Percentiles rank a stretch among this genome's conserved stretches.
Evolutionary conservation across 345 rosid species (phyloP).

Genomic region (Boechera divaricarpa): DNA sequence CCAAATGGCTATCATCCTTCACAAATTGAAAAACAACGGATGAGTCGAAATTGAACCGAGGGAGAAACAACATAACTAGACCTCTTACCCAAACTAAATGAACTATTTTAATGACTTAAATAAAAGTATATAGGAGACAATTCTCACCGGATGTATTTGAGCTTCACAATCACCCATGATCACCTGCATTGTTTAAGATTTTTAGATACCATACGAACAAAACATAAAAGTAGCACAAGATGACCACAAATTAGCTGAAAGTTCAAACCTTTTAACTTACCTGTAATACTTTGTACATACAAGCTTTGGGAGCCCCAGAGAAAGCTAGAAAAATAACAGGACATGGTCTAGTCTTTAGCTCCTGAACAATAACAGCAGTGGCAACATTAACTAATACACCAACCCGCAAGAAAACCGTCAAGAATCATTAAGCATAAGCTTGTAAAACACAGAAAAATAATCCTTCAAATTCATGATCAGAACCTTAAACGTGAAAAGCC

Average conservation of each 20-base stretch:
- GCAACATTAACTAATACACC: conserved; percentile 17
- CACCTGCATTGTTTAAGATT: conserved; percentile 27
- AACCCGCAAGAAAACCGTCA: neutral
- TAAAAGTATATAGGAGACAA: conserved; percentile 15
- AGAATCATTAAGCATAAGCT: neutral
- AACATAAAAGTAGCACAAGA: conserved; percentile 20
- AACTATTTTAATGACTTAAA: neutral
- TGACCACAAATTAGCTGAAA: neutral
- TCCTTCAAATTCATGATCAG: neutral
- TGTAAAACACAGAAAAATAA: neutral
- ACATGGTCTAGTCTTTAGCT: conserved; percentile 64
- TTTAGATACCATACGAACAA: conserved; percentile 14
- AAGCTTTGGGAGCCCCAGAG: conserved; percentile 92
- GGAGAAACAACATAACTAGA: conserved; percentile 10
- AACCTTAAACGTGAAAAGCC: too few species aligned
- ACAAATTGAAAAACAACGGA: neutral
- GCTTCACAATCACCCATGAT: conserved; percentile 55
- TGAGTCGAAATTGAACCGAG: neutral
- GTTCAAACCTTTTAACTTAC: conserved; percentile 39
- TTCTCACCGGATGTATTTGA: conserved; percentile 63
- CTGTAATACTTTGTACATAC: conserved; percentile 90
- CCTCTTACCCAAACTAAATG: neutral
- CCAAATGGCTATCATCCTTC: conserved; percentile 73
- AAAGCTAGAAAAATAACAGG: conserved; percentile 80
- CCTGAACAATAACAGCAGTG: conserved; percentile 47